These are phyloP conservation scores for Porpolomopsis calyptriformis DNA, from an alignment of 768 basidiomycete species.

Conservation along the genomic window DNA sequence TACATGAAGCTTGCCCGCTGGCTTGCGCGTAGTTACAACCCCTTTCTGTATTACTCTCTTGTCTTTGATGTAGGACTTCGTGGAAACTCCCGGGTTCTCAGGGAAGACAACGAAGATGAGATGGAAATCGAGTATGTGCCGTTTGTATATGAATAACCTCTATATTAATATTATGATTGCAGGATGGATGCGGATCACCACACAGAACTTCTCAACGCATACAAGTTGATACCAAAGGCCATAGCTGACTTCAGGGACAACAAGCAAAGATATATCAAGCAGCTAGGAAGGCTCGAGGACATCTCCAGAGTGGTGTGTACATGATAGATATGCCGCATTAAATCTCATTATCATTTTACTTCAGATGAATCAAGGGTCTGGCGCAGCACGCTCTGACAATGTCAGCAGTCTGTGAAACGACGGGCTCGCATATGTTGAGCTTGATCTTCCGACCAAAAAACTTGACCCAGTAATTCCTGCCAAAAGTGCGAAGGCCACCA, in stretches of 20 bases:
- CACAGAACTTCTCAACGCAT: background rate
- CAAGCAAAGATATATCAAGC: background rate
- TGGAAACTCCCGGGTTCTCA: background rate
- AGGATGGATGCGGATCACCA: background rate
- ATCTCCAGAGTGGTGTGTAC: background rate
- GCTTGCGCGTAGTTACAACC: background rate
- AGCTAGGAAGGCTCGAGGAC: background rate
- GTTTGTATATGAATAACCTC: background rate
- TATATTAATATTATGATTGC: background rate
- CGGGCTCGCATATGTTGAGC: constrained; percentile 5
- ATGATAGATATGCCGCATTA: background rate
- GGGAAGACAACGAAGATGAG: background rate
- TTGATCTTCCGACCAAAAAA: background rate
- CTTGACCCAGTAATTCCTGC: constrained; percentile 7
- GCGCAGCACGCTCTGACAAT: constrained; percentile 4
- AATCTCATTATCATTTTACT: background rate
- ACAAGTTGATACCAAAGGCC: background rate
- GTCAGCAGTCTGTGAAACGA: constrained; percentile 1
- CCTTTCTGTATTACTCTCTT: background rate
- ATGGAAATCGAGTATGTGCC: background rate
- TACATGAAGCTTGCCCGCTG: background rate
- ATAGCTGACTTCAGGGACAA: background rate
- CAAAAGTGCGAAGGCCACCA: constrained; percentile 1
- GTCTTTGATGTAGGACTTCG: background rate
- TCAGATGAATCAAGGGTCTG: constrained; percentile 3